Evolutionary conservation across 2,329 filamentous ascomycete genomes (phyloP), one percentile per base, ranked within the genome.

Genomic region (Cyanodermella asteris): DNA sequence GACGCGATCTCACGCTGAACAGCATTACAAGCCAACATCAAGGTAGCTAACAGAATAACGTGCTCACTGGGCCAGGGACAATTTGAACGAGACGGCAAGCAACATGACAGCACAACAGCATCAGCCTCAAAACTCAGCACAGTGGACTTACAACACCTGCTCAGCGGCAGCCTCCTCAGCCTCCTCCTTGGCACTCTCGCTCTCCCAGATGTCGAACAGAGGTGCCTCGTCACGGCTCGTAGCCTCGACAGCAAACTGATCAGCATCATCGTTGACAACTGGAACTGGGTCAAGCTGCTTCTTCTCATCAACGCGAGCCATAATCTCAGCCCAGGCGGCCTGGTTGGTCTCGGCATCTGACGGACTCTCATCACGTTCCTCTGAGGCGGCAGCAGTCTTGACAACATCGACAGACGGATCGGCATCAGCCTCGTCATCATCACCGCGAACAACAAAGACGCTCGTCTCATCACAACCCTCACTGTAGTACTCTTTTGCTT

Each of bases 141-240:
- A n/a, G n/a, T n/a, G n/a, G n/a, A n/a, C n/a, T n/a, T n/a, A n/a
- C n/a, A n/a, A n/a, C n/a, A n/a, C n/a, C n/a, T n/a, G n/a, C n/a
- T n/a, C n/a, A n/a, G n/a, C 20, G 8, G 7, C 9, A 8, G 20
- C 17, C 18, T 23, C 7, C 12, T 20, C 24, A 4, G 28, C 34
- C 12, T 40, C 38, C 28, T 50, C 69, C 34, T 65, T 63, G 14
- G 61, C 59, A 43, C 67, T 74, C 14, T 56, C 60, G 39, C 69
- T 75, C 45, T 76, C 72, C 70, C 71, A 76, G 10, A 77, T 55
- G 37, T 73, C 67, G 37, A 76, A 39, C 8, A 39, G 36, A 66
- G 40, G 48, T 57, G 33, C 31, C 3, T 27, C 21, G 36, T 70
- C 62, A 5, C 71, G 53, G 1, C 28, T 26, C 4, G 5, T 20